Base-by-base conservation (phyloP, 345 rosid species). In the Psidium friedrichsthalianum region DNA sequence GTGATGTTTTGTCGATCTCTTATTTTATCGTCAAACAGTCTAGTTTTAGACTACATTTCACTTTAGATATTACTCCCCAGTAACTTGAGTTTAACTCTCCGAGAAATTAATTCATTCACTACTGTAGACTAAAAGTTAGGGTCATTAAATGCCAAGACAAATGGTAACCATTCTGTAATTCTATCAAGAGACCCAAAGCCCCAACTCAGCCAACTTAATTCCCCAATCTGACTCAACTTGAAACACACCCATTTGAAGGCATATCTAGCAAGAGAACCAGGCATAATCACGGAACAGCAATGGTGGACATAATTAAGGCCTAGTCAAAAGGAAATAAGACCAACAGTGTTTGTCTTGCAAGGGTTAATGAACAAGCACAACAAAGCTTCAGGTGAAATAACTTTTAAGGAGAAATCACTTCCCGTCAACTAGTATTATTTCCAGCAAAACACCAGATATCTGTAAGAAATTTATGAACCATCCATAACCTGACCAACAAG, bases 401-500 rank as follows among this genome's bases (percentile, higher is more conserved):
- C 80, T 8, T 69, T 69, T 69, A 18, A 69, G 80, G 80, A 69
- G 42, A 32, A 18, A 36, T 5, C 40, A 69, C 13, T 69, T 69
- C 47, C 22, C 24, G 24, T 36, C 80, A 69, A 69, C 24, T 69
- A 36, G 80, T 69, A 6, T 69, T 36, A 36, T 36, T 69, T 69
- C 4, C 47, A 18, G 80, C 80, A 36, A 36, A 22, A 69, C 47
- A 69, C 20, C 47, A 69, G 25, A 36, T 36, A 18, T 36, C 78
- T 0, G 2, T 21, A 64, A 36, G 78, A 69, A 55, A 69, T 69
- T 44, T 69, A 22, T 32, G 24, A 32, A 36, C 47, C 47, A 69
- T 69, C 78, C 2, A 0, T 69, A 18, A 49, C 51, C n/a, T 0
- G 29, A 81, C 47, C 1, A 0, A 24, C 69, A 83, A 20, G 64